Percentiles rank a stretch among this genome's conserved stretches.
These are phyloP conservation scores for Rhodotorula sp. DNA, from an alignment of 1,284 basidiomycete genomes.

Conservation along the genomic window DNA sequence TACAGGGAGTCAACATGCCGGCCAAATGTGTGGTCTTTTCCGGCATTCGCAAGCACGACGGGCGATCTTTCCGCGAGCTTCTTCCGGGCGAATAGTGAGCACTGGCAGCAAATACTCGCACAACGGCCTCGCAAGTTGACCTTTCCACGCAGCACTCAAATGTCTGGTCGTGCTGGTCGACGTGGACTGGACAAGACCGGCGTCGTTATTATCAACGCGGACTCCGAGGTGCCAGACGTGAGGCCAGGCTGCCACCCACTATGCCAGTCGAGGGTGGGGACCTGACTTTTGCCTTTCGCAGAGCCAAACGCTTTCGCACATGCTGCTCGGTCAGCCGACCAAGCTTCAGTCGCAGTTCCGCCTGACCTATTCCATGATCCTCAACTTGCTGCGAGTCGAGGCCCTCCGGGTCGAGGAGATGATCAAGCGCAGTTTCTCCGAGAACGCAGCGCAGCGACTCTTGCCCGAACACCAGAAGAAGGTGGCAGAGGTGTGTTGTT, in stretches of 20 bases:
- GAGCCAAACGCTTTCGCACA: constrained; percentile 70
- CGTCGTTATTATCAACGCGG: constrained; percentile 83
- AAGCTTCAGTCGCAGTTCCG: constrained; percentile 97
- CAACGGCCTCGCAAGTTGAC: background rate
- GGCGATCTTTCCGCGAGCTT: constrained; percentile 78
- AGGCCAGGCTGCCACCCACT: constrained; percentile 35
- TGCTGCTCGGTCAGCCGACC: constrained; percentile 90
- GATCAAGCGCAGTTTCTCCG: constrained; percentile 99
- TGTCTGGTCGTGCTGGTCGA: constrained; percentile 96
- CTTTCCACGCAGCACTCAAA: constrained; percentile 66
- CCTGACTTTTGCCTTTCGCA: constrained; percentile 46
- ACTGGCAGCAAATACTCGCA: no score
- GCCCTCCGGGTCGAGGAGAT: constrained; percentile 97
- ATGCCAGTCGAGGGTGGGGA: no score
- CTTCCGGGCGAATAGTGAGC: constrained; percentile 50
- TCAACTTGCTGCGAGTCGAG: constrained; percentile 94
- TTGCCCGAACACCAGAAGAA: constrained; percentile 90
- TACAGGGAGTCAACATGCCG: constrained; percentile 97
- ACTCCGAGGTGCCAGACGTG: constrained; percentile 83
- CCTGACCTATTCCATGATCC: constrained; percentile 98
- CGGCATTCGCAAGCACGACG: constrained; percentile 92
- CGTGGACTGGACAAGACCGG: constrained; percentile 93
- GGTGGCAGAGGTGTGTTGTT: constrained; percentile 65
- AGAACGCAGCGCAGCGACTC: constrained; percentile 89
- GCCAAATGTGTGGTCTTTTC: constrained; percentile 97